phyloP scores from a whole-genome alignment of 2,329 filamentous ascomycete species.

The Lecanicillium sp. region DNA sequence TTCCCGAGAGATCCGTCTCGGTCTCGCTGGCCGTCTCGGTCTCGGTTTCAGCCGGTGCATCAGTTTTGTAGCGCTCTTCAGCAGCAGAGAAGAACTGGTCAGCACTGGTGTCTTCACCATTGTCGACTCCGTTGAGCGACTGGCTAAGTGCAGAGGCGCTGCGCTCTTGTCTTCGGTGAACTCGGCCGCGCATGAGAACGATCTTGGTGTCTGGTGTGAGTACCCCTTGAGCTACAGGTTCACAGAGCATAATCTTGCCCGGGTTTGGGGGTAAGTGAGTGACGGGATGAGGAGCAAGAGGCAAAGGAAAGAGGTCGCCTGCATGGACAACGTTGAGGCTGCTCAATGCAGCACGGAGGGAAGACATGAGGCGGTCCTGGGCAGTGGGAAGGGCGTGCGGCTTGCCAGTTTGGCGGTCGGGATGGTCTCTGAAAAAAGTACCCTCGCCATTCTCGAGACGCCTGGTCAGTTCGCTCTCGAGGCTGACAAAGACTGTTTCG shows the following conservation, averaged over 20 bases:
- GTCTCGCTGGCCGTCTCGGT: conserved; percentile 53
- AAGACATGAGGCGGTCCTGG: conserved; percentile 52
- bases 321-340: conserved; percentile 70
- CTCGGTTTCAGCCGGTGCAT: conserved; percentile 46
- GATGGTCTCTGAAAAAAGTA: conserved; percentile 65
- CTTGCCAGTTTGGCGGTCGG: conserved; percentile 27
- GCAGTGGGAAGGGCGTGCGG: conserved; percentile 27
- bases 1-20: conserved; percentile 52
- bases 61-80: conserved; percentile 62
- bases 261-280: conserved; percentile 79
- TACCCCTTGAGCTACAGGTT: conserved; percentile 85
- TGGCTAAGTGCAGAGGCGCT: conserved; percentile 37
- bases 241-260: conserved; percentile 84
- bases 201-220: conserved; percentile 73
- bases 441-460: conserved; percentile 76
- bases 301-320: conserved; percentile 71
- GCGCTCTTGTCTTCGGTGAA: conserved; percentile 43
- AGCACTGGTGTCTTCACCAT: conserved; percentile 74
- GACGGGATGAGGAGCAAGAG: conserved; percentile 74
- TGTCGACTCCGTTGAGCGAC: conserved; percentile 50
- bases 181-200: conserved; percentile 61
- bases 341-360: conserved; percentile 66
- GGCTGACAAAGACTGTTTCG: conserved; percentile 77
- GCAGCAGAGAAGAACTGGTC: conserved; percentile 91
- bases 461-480: conserved; percentile 73